Evolutionary conservation across 345 rosid species (phyloP), one percentile per base, ranked within the genome.

Genomic region (Citrus maxima): DNA sequence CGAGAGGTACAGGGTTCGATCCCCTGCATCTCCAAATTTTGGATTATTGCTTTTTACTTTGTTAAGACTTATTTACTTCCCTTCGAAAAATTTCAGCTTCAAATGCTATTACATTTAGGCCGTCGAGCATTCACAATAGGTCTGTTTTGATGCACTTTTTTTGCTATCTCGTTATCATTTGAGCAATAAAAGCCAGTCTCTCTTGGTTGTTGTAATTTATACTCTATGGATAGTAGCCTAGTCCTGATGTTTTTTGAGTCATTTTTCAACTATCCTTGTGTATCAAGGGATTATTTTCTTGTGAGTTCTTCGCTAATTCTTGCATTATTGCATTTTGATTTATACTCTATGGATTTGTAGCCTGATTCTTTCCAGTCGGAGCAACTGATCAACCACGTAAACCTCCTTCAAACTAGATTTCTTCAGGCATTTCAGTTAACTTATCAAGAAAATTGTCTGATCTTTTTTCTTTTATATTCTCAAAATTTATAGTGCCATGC

Each of bases 1-100:
- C 91, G 95, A 84, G 95, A 92, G 96, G 91, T 85, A 92, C 90
- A 78, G 90, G 90, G 95, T 89, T 93, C 92, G 96, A 93, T 90
- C 62, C 89, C 90, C 91, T 86, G 93, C 95, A 89, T 92, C 90
- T 92, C 95, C 98, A 93, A 4, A 5, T 18, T 18, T 51, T 16
- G 4, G 4, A 12, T 12, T 3, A 0, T 42, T 42, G 16, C 4
- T 12, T 12, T 42, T 42, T 42, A 42, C 16, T 12, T 42, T 42
- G 51, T 10, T 12, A 42, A 10, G 4, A 42, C 14, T 10, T 42
- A 12, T 10, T 10, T 10, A 0, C 1, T 42, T 9, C 2, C 42
- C 42, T 38, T 38, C 0, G 49, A 10, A 42, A 42, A 42, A 2
- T 42, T 2, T 42, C 49, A 42, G 49, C 49, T 3, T 42, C 49